A percentile compares a stretch with the other conserved stretches of the same genome.
These are phyloP conservation scores for Phalaenopsis aphrodite DNA, from an alignment of 106 monocot species.

Conservation along the genomic window DNA sequence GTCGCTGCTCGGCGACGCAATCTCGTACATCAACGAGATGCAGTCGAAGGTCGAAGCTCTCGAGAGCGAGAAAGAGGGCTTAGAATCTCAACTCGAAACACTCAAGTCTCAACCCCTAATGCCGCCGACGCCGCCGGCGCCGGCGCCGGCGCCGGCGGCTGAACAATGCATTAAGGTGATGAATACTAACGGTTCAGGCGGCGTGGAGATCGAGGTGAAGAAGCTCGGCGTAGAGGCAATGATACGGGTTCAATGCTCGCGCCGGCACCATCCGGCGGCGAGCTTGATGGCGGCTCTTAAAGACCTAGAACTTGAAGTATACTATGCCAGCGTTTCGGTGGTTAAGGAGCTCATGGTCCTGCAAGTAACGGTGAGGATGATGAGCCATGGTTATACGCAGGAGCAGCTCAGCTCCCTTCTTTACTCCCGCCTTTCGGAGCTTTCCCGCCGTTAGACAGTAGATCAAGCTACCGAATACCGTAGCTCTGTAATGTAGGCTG, in stretches of 20 bases:
- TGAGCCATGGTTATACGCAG: conserved; percentile 20
- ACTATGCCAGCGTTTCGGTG: conserved; percentile 53
- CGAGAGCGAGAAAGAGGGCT: conserved; percentile 41
- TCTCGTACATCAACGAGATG: conserved; percentile 78
- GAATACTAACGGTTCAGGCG: conserved; percentile 17
- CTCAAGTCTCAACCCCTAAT: conserved; percentile 21
- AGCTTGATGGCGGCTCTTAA: conserved; percentile 49
- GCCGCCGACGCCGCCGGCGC: not conserved
- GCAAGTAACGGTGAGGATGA: conserved; percentile 62
- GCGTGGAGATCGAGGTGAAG: conserved; percentile 57
- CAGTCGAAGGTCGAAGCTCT: conserved; percentile 23
- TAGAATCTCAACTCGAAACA: conserved; percentile 28
- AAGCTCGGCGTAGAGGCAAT: conserved; percentile 51
- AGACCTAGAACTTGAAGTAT: conserved; percentile 48
- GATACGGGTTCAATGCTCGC: conserved; percentile 49
- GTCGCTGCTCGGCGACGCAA: conserved; percentile 80
- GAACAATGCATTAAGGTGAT: not conserved
- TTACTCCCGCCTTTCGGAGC: conserved; percentile 23
- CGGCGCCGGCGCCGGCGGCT: not conserved
- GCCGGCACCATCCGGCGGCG: conserved; percentile 55
- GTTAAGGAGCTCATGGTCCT: conserved; percentile 71
- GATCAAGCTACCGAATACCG: too few species aligned
- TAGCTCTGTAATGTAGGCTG: too few species aligned
- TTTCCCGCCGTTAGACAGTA: not conserved
- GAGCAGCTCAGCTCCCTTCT: conserved; percentile 60